Base-by-base conservation (phyloP, 116 monocot species). In the Zostera marina region DNA sequence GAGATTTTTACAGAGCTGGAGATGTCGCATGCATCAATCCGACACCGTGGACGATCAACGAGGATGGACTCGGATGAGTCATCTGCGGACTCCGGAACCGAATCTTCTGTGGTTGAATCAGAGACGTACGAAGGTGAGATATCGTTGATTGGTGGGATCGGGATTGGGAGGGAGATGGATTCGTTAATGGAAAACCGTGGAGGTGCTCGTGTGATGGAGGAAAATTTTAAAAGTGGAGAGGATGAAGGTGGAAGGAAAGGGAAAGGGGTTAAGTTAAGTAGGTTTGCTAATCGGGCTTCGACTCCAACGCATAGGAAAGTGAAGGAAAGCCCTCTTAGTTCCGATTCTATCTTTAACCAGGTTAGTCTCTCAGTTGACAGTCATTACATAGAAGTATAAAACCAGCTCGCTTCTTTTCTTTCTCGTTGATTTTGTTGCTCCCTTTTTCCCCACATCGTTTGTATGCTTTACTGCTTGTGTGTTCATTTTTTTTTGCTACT, bases 241-340 rank as follows among this genome's bases (percentile, higher is more conserved):
- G 53, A 59, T 19, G 43, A 42, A 25, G 60, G 52, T 7, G 69
- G 32, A 8, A 22, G 21, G 15, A 53, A 62, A 23, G 43, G 52
- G 24, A 51, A 66, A 42, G 63, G 48, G 10, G 53, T 32, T 32
- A 32, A 32, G 32, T 2, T 5, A 0, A 32, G 32, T 58, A 55
- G 59, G 69, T 73, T 71, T 63, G 57, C 71, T 24, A 83, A 73
- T 17, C 69, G 90, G 19, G 77, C 90, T 3, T 78, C 98, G 38
- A 56, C 78, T 19, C 98, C 98, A 39, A 90, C 86, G n/a, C 90
- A 89, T 68, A 24, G 80, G 72, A 74, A 60, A 53, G 68, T 81
- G 46, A 89, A 76, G 71, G 98, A 98, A 72, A 90, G 90, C 59
- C 98, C 90, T 3, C 76, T 98, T 15, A 98, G 98, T 49, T 89